These are phyloP conservation scores for Psophocarpus tetragonolobus DNA, from an alignment of 306 rosid species.

Conservation along the genomic window DNA sequence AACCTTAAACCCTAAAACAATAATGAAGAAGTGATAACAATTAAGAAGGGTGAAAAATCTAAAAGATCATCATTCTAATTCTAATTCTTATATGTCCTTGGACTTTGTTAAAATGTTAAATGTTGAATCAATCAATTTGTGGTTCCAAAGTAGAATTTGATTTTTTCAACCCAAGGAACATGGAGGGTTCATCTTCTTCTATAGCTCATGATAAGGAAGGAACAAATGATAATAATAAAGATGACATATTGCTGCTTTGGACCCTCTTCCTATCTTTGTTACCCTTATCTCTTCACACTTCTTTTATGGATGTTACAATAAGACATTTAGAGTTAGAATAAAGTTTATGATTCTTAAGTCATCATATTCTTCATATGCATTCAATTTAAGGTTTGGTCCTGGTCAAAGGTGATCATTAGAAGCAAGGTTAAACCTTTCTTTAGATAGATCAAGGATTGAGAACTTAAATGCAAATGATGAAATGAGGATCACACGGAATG, in stretches of 20 bases:
- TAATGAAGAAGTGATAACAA: not conserved
- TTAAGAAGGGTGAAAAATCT: not conserved
- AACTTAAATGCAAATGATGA: constrained; percentile 1
- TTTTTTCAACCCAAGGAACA: constrained; percentile 32
- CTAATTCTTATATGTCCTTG: constrained; percentile 29
- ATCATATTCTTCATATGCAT: constrained; percentile 21
- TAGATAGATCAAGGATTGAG: constrained; percentile 30
- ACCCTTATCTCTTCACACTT: constrained; percentile 42
- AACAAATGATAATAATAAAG: not conserved
- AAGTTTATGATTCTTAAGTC: constrained; percentile 72
- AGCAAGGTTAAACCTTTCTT: not conserved
- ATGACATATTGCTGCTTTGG: constrained; percentile 33
- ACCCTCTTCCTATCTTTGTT: constrained; percentile 34
- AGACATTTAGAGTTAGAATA: constrained; percentile 52
- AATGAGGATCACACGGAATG: not conserved
- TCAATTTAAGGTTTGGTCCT: constrained; percentile 6
- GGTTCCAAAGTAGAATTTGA: constrained; percentile 32
- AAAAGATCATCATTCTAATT: constrained; percentile 20
- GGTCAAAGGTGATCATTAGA: constrained; percentile 30
- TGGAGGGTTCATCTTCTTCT: constrained; percentile 4
- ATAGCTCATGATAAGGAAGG: not conserved
- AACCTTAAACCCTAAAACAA: not conserved
- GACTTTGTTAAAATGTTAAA: constrained; percentile 47
- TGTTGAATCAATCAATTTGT: not conserved
- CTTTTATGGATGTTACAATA: constrained; percentile 43